Percentiles rank a stretch among this genome's conserved stretches.
These are phyloP conservation scores for Salvia sclarea DNA, from an alignment of 305 asterid species.

Conservation along the genomic window DNA sequence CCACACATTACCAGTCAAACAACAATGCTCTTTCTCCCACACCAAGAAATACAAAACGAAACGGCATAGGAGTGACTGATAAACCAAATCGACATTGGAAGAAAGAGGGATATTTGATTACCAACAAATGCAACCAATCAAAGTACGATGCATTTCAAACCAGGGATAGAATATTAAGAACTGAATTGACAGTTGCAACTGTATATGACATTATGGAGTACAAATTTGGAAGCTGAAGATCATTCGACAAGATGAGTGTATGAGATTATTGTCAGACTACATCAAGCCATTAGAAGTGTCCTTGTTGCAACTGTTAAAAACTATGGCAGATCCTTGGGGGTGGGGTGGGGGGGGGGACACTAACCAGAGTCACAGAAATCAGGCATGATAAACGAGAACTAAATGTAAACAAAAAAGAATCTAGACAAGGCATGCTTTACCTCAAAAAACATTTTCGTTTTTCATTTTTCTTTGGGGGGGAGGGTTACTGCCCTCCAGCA, in stretches of 20 bases:
- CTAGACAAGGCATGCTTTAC: constrained; percentile 36
- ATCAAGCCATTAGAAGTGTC: background rate
- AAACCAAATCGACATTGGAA: background rate
- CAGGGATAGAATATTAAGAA: background rate
- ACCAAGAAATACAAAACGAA: background rate
- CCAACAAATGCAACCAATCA: background rate
- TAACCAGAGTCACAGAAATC: background rate
- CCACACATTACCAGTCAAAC: background rate
- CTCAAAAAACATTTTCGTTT: constrained; percentile 58
- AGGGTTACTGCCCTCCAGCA: too few species aligned
- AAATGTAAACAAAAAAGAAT: background rate
- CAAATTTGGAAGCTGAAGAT: background rate
- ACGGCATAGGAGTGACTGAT: background rate
- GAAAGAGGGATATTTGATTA: background rate
- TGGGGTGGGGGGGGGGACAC: background rate
- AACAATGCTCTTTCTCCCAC: background rate
- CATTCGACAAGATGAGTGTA: background rate
- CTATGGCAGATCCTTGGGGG: background rate
- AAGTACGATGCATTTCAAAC: background rate
- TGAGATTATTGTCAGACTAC: background rate
- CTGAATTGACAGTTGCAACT: background rate
- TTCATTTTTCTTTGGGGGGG: too few species aligned
- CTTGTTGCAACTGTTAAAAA: background rate
- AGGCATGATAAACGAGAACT: background rate
- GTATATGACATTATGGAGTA: too few species aligned